Evolutionary conservation across 2,329 filamentous ascomycete species (phyloP).

Genomic region (Lachnum nothofagi): DNA sequence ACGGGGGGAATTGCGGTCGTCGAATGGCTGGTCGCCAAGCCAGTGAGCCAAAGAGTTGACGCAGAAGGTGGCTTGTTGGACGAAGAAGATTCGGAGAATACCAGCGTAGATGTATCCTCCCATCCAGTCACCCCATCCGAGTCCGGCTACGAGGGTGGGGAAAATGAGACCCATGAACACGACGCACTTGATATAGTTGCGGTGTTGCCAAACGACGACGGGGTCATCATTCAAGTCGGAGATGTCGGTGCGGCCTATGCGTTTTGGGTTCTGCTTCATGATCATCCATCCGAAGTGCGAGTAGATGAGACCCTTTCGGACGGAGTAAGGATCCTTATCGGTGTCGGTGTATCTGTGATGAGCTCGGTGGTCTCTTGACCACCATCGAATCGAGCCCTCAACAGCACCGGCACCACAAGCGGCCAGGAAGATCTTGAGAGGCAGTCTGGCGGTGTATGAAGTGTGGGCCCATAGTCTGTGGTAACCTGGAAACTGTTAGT

Average conservation of each 20-base stretch:
- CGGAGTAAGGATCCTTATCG: constrained; percentile 86
- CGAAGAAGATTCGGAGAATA: constrained; percentile 81
- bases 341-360: constrained; percentile 92
- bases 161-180: constrained; percentile 71
- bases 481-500: constrained; percentile 46
- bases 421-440: constrained; percentile 76
- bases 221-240: constrained; percentile 81
- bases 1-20: constrained; percentile 85
- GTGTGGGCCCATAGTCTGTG: constrained; percentile 83
- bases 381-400: constrained; percentile 83
- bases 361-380: constrained; percentile 79
- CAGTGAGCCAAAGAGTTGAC: constrained; percentile 88
- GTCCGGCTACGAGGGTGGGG: constrained; percentile 68
- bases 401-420: constrained; percentile 77
- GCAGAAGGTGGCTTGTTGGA: constrained; percentile 89
- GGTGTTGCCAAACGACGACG: constrained; percentile 83
- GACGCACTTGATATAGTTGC: constrained; percentile 76
- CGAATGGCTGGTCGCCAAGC: constrained; percentile 88
- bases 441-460: constrained; percentile 71
- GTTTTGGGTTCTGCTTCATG: constrained; percentile 88
- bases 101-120: constrained; percentile 82
- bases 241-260: constrained; percentile 82
- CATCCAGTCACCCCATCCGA: constrained; percentile 74
- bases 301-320: constrained; percentile 81
- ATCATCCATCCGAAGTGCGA: constrained; percentile 87